These are phyloP conservation scores for Colletotrichum phormii DNA, from an alignment of 2,329 filamentous ascomycete genomes.

Conservation along the genomic window DNA sequence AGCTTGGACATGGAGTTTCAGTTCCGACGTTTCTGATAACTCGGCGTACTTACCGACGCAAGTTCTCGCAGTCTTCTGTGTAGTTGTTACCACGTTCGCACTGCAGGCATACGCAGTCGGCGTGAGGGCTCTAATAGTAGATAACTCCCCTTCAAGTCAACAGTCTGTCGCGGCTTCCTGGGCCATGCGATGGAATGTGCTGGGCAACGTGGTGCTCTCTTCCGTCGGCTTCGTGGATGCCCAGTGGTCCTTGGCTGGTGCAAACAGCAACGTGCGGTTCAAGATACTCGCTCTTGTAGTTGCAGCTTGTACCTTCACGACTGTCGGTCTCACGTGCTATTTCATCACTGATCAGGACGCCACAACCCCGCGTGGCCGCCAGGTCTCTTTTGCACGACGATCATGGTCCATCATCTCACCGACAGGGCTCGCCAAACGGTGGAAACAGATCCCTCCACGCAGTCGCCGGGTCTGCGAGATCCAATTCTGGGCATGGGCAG, in stretches of 20 bases:
- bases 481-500: not conserved
- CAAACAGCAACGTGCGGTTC: too few relatives aligned
- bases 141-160: not conserved
- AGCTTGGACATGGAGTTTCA: too few relatives aligned
- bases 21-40: too few relatives aligned
- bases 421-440: not conserved
- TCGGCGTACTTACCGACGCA: too few relatives aligned
- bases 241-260: not conserved
- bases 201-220: not conserved
- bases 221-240: not conserved
- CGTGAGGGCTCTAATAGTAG: not conserved
- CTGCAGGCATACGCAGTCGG: constrained; percentile 1
- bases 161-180: not conserved
- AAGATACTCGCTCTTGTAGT: too few relatives aligned
- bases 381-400: too few relatives aligned
- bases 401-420: too few relatives aligned
- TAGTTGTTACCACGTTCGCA: not conserved
- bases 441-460: not conserved
- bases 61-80: too few relatives aligned
- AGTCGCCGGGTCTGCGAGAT: not conserved
- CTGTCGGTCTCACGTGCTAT: too few relatives aligned
- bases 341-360: too few relatives aligned
- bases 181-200: constrained; percentile 3
- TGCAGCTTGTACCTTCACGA: too few relatives aligned
- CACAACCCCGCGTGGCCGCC: too few relatives aligned